phyloP scores from a whole-genome alignment of 306 rosid genomes.

The Corylus avellana region DNA sequence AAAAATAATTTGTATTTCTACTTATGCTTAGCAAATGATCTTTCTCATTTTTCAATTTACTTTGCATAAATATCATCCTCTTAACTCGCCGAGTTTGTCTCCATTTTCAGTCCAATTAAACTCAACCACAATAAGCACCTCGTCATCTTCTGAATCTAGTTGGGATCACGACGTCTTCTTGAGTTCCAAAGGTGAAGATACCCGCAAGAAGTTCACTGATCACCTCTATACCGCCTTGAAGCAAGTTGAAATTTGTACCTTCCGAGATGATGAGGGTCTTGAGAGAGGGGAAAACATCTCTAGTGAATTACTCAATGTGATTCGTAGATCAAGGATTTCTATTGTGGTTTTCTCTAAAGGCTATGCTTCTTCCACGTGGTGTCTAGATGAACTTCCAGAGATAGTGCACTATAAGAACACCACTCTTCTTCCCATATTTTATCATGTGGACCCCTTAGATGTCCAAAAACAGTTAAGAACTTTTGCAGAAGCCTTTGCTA shows the following conservation, averaged over 20 bases:
- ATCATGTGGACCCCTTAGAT: too few relatives aligned
- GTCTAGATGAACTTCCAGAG: not conserved
- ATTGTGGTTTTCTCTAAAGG: not conserved
- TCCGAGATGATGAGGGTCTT: not conserved
- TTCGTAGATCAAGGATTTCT: not conserved
- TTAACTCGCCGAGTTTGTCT: not conserved
- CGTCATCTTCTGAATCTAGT: not conserved
- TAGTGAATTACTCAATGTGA: not conserved
- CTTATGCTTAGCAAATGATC: too few relatives aligned
- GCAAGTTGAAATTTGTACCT: not conserved
- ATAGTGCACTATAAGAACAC: slow-evolving; percentile 1
- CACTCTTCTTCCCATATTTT: not conserved
- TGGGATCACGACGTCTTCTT: not conserved
- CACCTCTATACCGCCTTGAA: not conserved
- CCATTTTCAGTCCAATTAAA: not conserved
- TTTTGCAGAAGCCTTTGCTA: too few relatives aligned
- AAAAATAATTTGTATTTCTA: too few relatives aligned
- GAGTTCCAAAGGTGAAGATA: not conserved
- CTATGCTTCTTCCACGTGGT: slow-evolving; percentile 13
- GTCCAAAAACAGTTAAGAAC: too few relatives aligned
- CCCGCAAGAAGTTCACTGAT: not conserved
- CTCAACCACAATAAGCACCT: not conserved
- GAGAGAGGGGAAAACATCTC: not conserved
- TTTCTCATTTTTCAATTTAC: too few relatives aligned
- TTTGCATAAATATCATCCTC: too few relatives aligned